These are phyloP conservation scores for Syzygium grande DNA, from an alignment of 345 rosid genomes.

Conservation along the genomic window DNA sequence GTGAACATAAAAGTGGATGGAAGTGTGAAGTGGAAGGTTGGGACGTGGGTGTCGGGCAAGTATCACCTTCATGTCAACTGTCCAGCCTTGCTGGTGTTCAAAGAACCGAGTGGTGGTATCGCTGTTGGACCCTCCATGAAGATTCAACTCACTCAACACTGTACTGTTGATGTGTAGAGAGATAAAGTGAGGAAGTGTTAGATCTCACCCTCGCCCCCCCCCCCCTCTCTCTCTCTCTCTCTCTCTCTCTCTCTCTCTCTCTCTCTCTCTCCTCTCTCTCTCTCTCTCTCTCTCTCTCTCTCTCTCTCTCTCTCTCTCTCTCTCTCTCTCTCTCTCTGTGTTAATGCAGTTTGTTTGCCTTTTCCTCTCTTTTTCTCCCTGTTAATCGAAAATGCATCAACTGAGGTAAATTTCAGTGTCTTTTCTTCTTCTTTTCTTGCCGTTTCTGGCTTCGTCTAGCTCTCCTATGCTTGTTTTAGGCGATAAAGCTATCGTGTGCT, in stretches of 20 bases:
- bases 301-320: not conserved
- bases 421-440: not conserved
- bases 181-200: not conserved
- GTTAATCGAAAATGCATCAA: not conserved
- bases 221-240: not conserved
- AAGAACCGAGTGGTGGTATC: constrained; percentile 16
- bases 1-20: constrained; percentile 50
- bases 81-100: constrained; percentile 25
- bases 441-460: not conserved
- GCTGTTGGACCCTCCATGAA: constrained; percentile 25
- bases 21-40: constrained; percentile 59
- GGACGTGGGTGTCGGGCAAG: constrained; percentile 61
- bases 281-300: not conserved
- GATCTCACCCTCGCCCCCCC: not conserved
- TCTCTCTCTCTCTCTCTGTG: not conserved
- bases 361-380: not conserved
- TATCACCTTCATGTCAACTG: constrained; percentile 55
- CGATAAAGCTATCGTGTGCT: not conserved
- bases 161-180: constrained; percentile 48
- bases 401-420: not conserved
- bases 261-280: not conserved
- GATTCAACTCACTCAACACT: constrained; percentile 41
- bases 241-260: not conserved
- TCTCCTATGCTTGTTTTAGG: not conserved
- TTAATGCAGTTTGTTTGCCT: not conserved